Base-by-base conservation (phyloP, 352 stramenopile genomes). In the Phytopythium chamaehyphon region DNA sequence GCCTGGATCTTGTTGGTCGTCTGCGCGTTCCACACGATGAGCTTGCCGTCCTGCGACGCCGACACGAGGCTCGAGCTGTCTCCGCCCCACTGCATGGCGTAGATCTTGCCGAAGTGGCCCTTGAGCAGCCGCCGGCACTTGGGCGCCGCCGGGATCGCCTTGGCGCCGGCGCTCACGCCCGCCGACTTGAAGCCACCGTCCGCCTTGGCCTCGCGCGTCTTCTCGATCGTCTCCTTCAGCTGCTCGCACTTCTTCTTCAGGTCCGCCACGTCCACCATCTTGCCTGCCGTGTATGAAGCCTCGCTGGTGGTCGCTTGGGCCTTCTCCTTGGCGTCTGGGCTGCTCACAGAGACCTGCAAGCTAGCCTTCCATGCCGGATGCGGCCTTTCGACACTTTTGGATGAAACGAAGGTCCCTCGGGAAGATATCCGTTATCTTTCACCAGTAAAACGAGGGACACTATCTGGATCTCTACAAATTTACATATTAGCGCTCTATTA, bases 21-120 rank as follows among this genome's bases (percentile, higher is more conserved):
- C 40, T 98, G 81, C 16, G 95, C 96, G 66, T 99, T 98, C 97
- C 97, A 99, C 26, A 99, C 84, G 36, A 99, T 98, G 28, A 99
- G 82, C 73, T 99, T 99, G 37, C 97, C 97, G 72, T 99, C 97
- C 80, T 99, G 95, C 22, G 87, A 97, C 2, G 95, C 93, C 39
- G 81, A 96, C 18, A 98, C 89, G n/a, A 98, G 80, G 54, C 82
- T 87, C 18, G 79, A 66, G 58, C 69, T 83, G 69, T 98, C 92
- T 26, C 92, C 85, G 38, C 91, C 88, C 97, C 97, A 99, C 66
- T 99, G 96, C 89, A 99, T 96, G 51, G 97, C 93, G 68, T 98
- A 99, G 54, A 99, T 97, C 76, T 99, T 99, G 62, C 97, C 97
- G 71, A 99, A 99, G 64, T 99, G 97, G 46, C 97, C 97, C 68